Evolutionary conservation across 73 alveolate genomes (phyloP).

Genomic region (Paramecium biaurelia): DNA sequence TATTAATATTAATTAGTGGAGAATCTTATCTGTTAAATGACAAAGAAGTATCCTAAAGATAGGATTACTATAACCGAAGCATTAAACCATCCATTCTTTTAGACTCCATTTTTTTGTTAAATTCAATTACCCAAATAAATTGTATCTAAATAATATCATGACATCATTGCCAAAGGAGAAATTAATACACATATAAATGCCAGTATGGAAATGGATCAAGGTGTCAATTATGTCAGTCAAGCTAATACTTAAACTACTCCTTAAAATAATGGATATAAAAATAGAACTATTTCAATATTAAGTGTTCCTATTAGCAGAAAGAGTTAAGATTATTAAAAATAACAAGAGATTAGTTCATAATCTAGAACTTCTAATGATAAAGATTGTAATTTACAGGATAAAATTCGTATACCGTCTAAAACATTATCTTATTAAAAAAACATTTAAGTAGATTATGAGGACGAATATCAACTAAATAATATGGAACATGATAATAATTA

Average conservation of each 20-base stretch:
- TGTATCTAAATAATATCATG: constrained; percentile 26
- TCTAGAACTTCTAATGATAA: neutral
- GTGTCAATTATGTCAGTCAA: neutral
- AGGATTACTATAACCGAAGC: constrained; percentile 2
- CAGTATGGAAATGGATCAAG: constrained; percentile 38
- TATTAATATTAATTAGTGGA: neutral
- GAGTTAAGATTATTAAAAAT: neutral
- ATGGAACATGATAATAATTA: neutral
- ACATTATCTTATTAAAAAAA: neutral
- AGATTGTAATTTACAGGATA: neutral
- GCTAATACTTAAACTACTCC: constrained; percentile 19
- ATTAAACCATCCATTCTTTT: neutral
- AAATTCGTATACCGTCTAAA: neutral
- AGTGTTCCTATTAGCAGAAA: neutral
- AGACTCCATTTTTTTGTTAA: neutral
- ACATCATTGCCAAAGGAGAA: neutral
- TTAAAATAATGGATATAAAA: neutral
- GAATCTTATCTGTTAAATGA: neutral
- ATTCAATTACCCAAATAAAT: constrained; percentile 12
- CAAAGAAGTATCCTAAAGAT: constrained; percentile 27
- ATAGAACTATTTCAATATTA: neutral
- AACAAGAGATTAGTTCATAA: neutral
- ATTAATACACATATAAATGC: neutral
- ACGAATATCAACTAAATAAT: neutral
- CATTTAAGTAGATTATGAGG: neutral